Conservation (phyloP, 371 early-diverging fungal genomes). For the Mucor sp. region DNA sequence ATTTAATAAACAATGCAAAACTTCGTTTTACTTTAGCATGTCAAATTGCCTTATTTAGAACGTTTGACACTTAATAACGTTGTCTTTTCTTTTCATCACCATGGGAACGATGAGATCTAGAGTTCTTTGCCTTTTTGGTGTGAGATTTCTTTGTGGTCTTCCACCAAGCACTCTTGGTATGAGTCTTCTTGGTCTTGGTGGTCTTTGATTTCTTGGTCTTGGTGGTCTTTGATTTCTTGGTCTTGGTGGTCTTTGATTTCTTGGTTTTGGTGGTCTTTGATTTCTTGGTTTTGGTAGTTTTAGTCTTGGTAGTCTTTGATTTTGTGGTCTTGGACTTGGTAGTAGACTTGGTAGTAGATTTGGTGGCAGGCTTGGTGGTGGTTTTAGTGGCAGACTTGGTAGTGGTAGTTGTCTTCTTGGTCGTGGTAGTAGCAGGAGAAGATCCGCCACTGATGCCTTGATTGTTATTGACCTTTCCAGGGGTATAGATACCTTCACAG, state of each 20-base stretch:
- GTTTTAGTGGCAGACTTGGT: background rate
- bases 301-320: background rate
- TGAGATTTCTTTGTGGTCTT: background rate
- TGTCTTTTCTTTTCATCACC: background rate
- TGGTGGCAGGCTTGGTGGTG: background rate
- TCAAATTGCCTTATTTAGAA: background rate
- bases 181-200: background rate
- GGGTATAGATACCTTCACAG: conserved; percentile 29
- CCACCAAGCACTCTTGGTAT: background rate
- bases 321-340: background rate
- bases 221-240: background rate
- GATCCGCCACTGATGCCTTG: conserved; percentile 22
- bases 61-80: background rate
- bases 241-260: background rate
- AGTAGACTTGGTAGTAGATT: background rate
- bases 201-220: background rate
- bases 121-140: background rate
- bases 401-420: background rate
- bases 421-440: background rate
- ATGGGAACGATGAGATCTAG: background rate
- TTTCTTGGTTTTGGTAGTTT: background rate
- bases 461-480: conserved; percentile 20
- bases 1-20: background rate
- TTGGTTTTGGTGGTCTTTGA: background rate
- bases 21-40: background rate